Conservation (phyloP, 2,329 filamentous ascomycete species). For the Cladosporium sphaerospermum region DNA sequence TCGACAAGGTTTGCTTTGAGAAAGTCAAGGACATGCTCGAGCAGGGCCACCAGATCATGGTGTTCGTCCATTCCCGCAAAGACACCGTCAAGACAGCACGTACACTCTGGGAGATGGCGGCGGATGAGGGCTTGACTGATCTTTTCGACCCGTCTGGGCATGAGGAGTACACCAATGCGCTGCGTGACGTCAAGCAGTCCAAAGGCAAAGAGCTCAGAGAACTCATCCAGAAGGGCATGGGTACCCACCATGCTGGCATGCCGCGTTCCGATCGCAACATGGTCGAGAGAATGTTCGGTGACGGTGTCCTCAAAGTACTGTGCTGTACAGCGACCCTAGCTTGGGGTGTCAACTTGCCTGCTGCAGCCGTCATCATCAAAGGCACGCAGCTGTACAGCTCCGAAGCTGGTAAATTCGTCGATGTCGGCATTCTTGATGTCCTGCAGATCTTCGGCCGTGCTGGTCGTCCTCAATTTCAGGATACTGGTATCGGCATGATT, state of each 20-base stretch:
- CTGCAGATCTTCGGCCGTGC: conserved; percentile 98
- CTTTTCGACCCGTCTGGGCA: conserved; percentile 77
- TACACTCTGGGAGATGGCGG: conserved; percentile 77
- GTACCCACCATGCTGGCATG: conserved; percentile 96
- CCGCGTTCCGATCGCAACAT: conserved; percentile 86
- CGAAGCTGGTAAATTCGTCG: conserved; percentile 92
- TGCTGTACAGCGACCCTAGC: conserved; percentile 97
- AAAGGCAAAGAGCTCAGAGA: conserved; percentile 84
- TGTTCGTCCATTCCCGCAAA: conserved; percentile 94
- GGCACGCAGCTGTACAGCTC: conserved; percentile 96
- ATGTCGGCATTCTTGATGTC: conserved; percentile 92
- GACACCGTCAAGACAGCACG: conserved; percentile 87
- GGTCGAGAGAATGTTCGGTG: conserved; percentile 85
- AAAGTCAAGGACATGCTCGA: conserved; percentile 93
- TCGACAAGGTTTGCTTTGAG: conserved; percentile 82
- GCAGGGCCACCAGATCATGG: conserved; percentile 94
- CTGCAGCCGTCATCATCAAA: conserved; percentile 95
- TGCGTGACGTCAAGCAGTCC: conserved; percentile 78
- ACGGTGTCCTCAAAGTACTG: conserved; percentile 91
- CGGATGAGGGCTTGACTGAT: conserved; percentile 70
- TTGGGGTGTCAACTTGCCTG: conserved; percentile 97
- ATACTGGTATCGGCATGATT: conserved; percentile 96
- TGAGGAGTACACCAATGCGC: conserved; percentile 70
- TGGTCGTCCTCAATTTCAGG: conserved; percentile 94
- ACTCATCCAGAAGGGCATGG: conserved; percentile 81